These are phyloP conservation scores for Lithohypha guttulata DNA, from an alignment of 2,329 filamentous ascomycete species.

Conservation along the genomic window DNA sequence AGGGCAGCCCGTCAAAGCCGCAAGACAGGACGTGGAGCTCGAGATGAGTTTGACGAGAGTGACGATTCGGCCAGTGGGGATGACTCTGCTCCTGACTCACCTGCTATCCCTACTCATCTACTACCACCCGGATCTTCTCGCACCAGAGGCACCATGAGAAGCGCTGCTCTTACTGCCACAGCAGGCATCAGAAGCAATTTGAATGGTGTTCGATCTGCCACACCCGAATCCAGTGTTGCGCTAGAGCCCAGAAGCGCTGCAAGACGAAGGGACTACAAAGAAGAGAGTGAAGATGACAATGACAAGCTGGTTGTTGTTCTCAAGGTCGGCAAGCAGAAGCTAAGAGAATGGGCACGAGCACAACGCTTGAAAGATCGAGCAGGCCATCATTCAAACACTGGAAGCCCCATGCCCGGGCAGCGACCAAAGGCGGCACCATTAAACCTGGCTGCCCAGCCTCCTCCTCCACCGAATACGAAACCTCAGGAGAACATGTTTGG, in stretches of 20 bases:
- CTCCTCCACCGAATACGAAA: conserved; percentile 25
- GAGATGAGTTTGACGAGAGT: conserved; percentile 58
- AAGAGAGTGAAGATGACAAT: conserved; percentile 66
- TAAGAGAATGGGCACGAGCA: conserved; percentile 48
- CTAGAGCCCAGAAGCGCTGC: conserved; percentile 62
- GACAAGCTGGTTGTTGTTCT: conserved; percentile 63
- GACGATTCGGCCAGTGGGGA: conserved; percentile 81
- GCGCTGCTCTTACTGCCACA: conserved; percentile 75
- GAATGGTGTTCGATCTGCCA: conserved; percentile 62
- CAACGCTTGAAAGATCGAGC: conserved; percentile 41
- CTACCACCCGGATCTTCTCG: conserved; percentile 63
- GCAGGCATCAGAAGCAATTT: conserved; percentile 67
- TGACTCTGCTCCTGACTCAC: conserved; percentile 79
- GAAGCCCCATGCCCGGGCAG: conserved; percentile 23
- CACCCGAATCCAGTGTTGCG: conserved; percentile 58
- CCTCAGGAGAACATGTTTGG: conserved; percentile 28
- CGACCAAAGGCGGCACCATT: conserved; percentile 12
- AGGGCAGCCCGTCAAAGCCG: conserved; percentile 59
- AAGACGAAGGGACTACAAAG: conserved; percentile 56
- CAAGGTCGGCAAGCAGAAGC: conserved; percentile 59
- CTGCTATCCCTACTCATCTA: conserved; percentile 58
- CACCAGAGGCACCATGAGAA: conserved; percentile 70
- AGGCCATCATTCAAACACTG: conserved; percentile 20
- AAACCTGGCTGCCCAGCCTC: conserved; percentile 39
- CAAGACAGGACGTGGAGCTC: conserved; percentile 45